Evolutionary conservation across 768 basidiomycete species (phyloP).

Genomic region (Tricholoma matsutake): DNA sequence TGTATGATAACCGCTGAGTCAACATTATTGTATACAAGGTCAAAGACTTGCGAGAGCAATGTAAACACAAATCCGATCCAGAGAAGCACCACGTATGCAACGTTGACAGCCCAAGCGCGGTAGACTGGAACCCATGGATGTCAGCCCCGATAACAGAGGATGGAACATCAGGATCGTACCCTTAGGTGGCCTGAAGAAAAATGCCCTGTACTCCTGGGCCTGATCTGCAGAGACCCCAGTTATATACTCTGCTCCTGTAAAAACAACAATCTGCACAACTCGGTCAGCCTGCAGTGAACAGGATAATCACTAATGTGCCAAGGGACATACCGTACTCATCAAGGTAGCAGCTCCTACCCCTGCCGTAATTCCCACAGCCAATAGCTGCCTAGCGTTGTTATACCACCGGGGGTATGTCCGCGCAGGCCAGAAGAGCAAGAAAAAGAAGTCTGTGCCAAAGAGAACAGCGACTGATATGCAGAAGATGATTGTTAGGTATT

Average conservation of each 20-base stretch:
- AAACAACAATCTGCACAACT: conserved; percentile 24
- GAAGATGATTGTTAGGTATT: conserved; percentile 31
- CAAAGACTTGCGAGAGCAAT: conserved; percentile 20
- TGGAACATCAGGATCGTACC: conserved; percentile 14
- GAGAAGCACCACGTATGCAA: conserved; percentile 30
- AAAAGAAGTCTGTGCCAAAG: conserved; percentile 36
- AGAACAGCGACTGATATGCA: conserved; percentile 33
- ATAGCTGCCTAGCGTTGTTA: conserved; percentile 15
- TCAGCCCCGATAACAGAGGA: not conserved
- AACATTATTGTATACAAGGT: not conserved
- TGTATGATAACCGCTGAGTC: not conserved
- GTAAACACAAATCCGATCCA: conserved; percentile 31
- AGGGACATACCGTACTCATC: conserved; percentile 29
- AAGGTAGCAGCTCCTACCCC: conserved; percentile 28
- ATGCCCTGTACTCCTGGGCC: conserved; percentile 13
- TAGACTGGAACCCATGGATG: conserved; percentile 20
- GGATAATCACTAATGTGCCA: not conserved
- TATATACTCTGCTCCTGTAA: conserved; percentile 21
- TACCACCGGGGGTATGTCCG: conserved; percentile 33
- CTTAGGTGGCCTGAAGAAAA: conserved; percentile 25
- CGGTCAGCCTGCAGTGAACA: not conserved
- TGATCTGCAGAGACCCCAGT: conserved; percentile 20
- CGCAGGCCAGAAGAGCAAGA: conserved; percentile 33
- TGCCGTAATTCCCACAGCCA: conserved; percentile 23
- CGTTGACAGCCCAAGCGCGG: conserved; percentile 25